A percentile compares a stretch with the other conserved stretches of the same genome.
Evolutionary conservation across 2,329 filamentous ascomycete genomes (phyloP).

Genomic region (Chaetomium strumarium): DNA sequence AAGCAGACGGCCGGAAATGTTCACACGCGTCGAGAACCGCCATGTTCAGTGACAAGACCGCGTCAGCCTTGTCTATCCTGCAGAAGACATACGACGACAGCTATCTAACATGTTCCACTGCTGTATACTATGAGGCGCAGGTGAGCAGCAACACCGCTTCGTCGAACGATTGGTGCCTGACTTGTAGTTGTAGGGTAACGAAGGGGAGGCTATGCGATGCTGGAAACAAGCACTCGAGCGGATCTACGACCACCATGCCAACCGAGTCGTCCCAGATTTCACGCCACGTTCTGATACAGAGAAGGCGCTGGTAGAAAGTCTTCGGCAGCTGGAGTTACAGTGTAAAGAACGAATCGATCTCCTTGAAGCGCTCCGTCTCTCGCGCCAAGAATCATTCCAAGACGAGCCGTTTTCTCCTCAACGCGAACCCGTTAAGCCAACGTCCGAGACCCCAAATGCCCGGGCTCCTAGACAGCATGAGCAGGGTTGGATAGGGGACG

Average conservation of each 20-base stretch:
- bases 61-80: slow-evolving; percentile 57
- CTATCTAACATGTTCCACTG: slow-evolving; percentile 90
- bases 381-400: slow-evolving; percentile 38
- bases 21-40: slow-evolving; percentile 24
- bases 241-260: slow-evolving; percentile 80
- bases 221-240: slow-evolving; percentile 86
- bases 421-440: slow-evolving; percentile 19
- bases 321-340: slow-evolving; percentile 78
- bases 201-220: slow-evolving; percentile 80
- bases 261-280: slow-evolving; percentile 63
- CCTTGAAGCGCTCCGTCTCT: slow-evolving; percentile 70
- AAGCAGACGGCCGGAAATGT: slow-evolving; percentile 17
- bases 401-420: slow-evolving; percentile 26
- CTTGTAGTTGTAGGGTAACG: slow-evolving; percentile 62
- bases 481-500: slow-evolving; percentile 67
- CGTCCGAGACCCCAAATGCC: slow-evolving; percentile 20
- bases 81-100: slow-evolving; percentile 98
- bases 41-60: slow-evolving; percentile 48
- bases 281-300: slow-evolving; percentile 75
- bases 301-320: slow-evolving; percentile 70
- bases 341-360: slow-evolving; percentile 91
- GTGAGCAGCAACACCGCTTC: slow-evolving; percentile 40
- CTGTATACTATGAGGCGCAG: slow-evolving; percentile 92
- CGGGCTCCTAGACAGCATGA: slow-evolving; percentile 15
- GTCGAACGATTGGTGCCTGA: slow-evolving; percentile 7